Evolutionary conservation across 2,329 filamentous ascomycete species (phyloP).

Genomic region (Trichoderma afroharzianum): DNA sequence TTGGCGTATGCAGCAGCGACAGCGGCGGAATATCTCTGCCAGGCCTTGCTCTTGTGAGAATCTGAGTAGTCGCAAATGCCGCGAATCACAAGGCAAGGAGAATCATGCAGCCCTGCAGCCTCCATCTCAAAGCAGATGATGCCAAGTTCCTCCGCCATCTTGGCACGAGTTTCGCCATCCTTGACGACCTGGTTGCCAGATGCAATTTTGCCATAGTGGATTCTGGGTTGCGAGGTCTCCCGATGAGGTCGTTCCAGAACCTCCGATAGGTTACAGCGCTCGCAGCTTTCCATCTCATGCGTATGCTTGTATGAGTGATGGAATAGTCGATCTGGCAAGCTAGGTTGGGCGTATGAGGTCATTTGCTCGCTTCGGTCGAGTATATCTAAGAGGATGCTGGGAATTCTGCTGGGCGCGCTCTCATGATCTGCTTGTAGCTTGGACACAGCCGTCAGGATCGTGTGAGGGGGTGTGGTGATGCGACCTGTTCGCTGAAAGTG

Average conservation of each 20-base stretch:
- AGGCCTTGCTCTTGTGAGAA: not conserved
- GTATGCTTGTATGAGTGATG: not conserved
- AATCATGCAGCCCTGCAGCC: not conserved
- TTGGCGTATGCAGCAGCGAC: not conserved
- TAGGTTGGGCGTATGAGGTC: not conserved
- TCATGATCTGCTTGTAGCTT: not conserved
- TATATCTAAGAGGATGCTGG: not conserved
- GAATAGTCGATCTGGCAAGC: not conserved
- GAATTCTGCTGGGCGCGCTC: not conserved
- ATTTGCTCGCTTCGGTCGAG: not conserved
- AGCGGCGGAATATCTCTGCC: not conserved
- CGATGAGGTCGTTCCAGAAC: not conserved
- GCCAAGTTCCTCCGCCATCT: not conserved
- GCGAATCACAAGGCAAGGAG: not conserved
- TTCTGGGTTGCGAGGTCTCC: not conserved
- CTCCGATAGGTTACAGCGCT: not conserved
- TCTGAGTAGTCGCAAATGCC: not conserved
- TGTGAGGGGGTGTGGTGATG: not conserved
- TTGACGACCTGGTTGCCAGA: not conserved
- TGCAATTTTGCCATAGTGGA: not conserved
- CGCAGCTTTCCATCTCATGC: not conserved
- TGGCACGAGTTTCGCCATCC: not conserved
- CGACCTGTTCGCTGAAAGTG: not conserved
- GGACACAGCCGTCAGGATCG: not conserved
- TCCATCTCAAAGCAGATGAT: not conserved